Evolutionary conservation across 805 yeast genomes (phyloP), one percentile per base, ranked within the genome.

Genomic region (Lipomyces yamadae): DNA sequence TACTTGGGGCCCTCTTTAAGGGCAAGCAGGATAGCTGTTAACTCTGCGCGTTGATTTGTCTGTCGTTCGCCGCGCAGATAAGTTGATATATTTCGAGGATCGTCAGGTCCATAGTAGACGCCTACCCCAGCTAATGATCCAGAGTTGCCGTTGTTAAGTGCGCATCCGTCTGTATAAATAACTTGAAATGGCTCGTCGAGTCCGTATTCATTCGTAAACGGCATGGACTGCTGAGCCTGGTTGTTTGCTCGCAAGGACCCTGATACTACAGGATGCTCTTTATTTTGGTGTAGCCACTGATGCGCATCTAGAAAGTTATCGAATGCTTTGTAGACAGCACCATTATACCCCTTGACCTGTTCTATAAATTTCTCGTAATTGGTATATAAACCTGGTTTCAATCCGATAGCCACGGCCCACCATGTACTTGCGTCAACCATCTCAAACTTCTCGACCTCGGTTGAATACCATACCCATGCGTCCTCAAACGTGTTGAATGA

Each of bases 1-100:
- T 81, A 83, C 1, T 66, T 34, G 0, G 69, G 58, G 18, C 88
- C 81, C 5, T 73, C 71, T 4, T 75, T 74, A 65, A 90, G 74
- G 0, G 95, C 96, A 42, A 80, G 80, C 4, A 78, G 74, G 24
- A 90, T 81, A 0, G 96, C 97, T 13, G 79, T 76, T 10, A 92
- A 82, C 76, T 93, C 98, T 0, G 96, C 95, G 53, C 91, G 78
- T 70, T 90, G 92, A 72, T 92, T 92, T 0, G 97, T 91, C 42
- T 88, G 92, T 2, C 73, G 73, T 2, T 75, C 76, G 1, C 80
- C 81, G 1, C n/a, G 54, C 33, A 91, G 78, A 0, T 88, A 85
- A 4, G 81, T 85, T 0, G 88, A 80, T 8, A 81, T 78, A 74
- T 89, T 90, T 56, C 89, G 76, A 1, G 45, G 29, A 56, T 87